Conservation (phyloP, 768 basidiomycete genomes). For the Mycena maculata region DNA sequence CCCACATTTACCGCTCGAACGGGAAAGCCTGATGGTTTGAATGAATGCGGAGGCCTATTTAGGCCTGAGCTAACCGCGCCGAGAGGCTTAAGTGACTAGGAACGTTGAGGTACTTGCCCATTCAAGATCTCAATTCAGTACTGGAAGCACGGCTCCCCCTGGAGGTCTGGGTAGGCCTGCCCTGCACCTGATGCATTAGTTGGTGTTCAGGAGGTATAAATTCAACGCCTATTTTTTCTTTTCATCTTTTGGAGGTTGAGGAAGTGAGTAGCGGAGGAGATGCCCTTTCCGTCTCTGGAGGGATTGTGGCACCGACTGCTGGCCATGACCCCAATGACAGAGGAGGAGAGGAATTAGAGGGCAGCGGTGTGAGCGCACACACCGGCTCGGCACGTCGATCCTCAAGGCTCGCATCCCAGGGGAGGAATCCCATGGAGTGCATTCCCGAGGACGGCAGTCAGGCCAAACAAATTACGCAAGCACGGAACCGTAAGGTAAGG, state of each 20-base stretch:
- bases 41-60: conserved; percentile 1
- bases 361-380: conserved; percentile 5
- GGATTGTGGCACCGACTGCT: neutral
- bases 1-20: conserved; percentile 2
- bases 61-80: conserved; percentile 7
- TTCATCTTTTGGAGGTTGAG: conserved; percentile 13
- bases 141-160: conserved; percentile 1
- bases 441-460: neutral
- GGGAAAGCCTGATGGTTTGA: neutral
- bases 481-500: too few species aligned
- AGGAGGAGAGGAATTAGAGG: conserved; percentile 1
- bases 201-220: neutral
- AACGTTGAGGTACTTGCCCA: neutral
- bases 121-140: neutral
- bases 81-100: neutral
- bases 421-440: neutral
- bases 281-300: conserved; percentile 13
- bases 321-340: conserved; percentile 13
- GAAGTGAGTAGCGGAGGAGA: conserved; percentile 6
- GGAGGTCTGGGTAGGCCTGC: conserved; percentile 7
- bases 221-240: neutral
- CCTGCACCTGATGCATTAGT: conserved; percentile 6
- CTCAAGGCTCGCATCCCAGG: neutral
- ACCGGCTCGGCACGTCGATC: neutral
- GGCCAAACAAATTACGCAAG: neutral